Percentiles rank a stretch among this genome's conserved stretches.
These are phyloP conservation scores for Evernia prunastri DNA, from an alignment of 495 filamentous ascomycete genomes.

Conservation along the genomic window DNA sequence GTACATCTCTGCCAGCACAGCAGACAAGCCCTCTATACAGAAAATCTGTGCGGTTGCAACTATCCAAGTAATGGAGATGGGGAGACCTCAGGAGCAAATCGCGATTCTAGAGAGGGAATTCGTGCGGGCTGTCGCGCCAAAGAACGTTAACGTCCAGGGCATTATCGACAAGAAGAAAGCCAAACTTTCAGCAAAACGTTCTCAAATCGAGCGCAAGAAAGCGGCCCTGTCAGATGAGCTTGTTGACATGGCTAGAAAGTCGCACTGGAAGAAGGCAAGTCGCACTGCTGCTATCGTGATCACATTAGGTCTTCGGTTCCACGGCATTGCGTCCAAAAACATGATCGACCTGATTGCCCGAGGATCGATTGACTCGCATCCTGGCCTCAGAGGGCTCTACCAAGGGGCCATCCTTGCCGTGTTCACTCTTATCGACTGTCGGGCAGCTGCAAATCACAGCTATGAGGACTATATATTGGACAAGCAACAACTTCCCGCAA, in stretches of 20 bases:
- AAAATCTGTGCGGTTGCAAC: slow-evolving; percentile 74
- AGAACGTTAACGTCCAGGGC: slow-evolving; percentile 52
- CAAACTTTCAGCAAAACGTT: slow-evolving; percentile 65
- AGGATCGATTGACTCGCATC: slow-evolving; percentile 86
- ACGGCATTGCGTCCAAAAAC: slow-evolving; percentile 71
- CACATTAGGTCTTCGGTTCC: slow-evolving; percentile 81
- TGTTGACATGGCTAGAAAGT: slow-evolving; percentile 63
- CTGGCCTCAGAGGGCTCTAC: slow-evolving; percentile 74
- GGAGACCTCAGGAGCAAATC: slow-evolving; percentile 75
- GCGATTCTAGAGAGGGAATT: slow-evolving; percentile 72
- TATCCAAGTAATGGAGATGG: slow-evolving; percentile 87
- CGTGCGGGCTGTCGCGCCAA: slow-evolving; percentile 66
- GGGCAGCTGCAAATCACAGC: slow-evolving; percentile 76
- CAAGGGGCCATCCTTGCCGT: slow-evolving; percentile 69
- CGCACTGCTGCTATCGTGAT: slow-evolving; percentile 82
- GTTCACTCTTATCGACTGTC: slow-evolving; percentile 76
- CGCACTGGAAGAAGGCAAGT: slow-evolving; percentile 94
- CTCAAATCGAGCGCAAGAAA: slow-evolving; percentile 75
- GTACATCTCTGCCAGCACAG: slow-evolving; percentile 81
- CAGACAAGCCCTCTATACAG: slow-evolving; percentile 90
- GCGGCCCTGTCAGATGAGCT: slow-evolving; percentile 71
- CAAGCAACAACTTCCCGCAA: slow-evolving; percentile 65
- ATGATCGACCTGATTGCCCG: slow-evolving; percentile 77
- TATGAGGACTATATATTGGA: slow-evolving; percentile 80
- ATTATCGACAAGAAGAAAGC: slow-evolving; percentile 60